Evolutionary conservation across 2,329 filamentous ascomycete species (phyloP).

Genomic region (Cladosporium sp.): DNA sequence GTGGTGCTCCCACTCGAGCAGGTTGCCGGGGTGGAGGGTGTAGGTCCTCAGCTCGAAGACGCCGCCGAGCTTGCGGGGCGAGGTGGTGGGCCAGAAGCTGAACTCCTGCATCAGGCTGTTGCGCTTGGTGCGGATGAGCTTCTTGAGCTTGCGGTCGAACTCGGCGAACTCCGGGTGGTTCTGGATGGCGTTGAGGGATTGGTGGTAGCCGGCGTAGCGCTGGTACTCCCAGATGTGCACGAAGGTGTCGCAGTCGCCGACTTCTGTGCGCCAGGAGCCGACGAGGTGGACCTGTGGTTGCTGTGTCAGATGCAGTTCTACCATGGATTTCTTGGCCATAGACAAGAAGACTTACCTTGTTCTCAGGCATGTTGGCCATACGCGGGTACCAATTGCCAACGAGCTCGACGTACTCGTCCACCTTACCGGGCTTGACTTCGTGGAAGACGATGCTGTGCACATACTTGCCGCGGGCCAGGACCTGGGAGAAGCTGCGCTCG

Average conservation of each 20-base stretch:
- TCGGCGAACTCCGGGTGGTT: slow-evolving; percentile 76
- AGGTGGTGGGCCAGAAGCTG: slow-evolving; percentile 96
- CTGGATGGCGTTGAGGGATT: slow-evolving; percentile 80
- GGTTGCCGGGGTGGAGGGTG: slow-evolving; percentile 89
- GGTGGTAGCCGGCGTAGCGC: slow-evolving; percentile 92
- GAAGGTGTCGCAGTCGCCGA: slow-evolving; percentile 96
- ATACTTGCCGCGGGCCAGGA: slow-evolving; percentile 93
- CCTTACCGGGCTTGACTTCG: slow-evolving; percentile 89
- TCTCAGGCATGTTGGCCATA: slow-evolving; percentile 78
- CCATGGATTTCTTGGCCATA: too few relatives aligned
- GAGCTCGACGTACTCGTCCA: slow-evolving; percentile 88
- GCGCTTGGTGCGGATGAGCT: slow-evolving; percentile 77
- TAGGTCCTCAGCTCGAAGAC: slow-evolving; percentile 96
- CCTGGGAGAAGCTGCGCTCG: slow-evolving; percentile 91
- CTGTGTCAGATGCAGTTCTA: background rate
- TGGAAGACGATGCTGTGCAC: slow-evolving; percentile 98
- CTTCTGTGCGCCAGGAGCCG: slow-evolving; percentile 96
- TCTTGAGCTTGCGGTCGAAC: slow-evolving; percentile 81
- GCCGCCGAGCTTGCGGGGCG: slow-evolving; percentile 83
- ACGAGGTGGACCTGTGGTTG: slow-evolving; percentile 65
- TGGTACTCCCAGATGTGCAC: slow-evolving; percentile 99
- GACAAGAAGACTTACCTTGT: slow-evolving; percentile 58
- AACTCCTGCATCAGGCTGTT: slow-evolving; percentile 98
- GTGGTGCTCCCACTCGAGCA: slow-evolving; percentile 98
- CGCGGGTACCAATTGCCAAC: slow-evolving; percentile 89